These are phyloP conservation scores for Saccharomycopsis selenospora DNA, from an alignment of 805 yeast species.

Conservation along the genomic window DNA sequence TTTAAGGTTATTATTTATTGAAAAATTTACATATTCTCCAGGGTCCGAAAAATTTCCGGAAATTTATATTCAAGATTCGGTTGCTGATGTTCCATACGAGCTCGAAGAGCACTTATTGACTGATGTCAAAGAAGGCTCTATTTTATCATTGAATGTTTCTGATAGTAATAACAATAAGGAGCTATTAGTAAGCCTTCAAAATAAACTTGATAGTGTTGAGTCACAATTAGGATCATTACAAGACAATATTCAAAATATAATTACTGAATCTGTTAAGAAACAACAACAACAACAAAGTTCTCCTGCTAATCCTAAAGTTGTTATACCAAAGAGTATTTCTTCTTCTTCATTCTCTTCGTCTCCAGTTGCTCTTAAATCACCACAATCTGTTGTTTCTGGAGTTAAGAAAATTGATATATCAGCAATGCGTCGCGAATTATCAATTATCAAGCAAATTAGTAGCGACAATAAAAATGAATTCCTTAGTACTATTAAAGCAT, in stretches of 20 bases:
- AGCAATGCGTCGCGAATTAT: conserved; percentile 51
- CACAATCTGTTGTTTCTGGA: background rate
- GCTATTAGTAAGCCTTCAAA: conserved; percentile 20
- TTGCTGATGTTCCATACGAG: conserved; percentile 61
- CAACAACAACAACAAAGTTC: background rate
- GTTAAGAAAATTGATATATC: conserved; percentile 29
- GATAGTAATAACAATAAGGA: conserved; percentile 23
- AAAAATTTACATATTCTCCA: conserved; percentile 80
- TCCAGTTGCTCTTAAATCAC: too few relatives aligned
- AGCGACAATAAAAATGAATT: conserved; percentile 35
- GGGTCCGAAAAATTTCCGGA: conserved; percentile 68
- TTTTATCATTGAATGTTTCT: conserved; percentile 52
- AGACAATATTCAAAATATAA: conserved; percentile 20
- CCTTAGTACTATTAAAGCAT: conserved; percentile 35
- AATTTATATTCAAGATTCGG: conserved; percentile 60
- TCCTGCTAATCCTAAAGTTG: background rate
- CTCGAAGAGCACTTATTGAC: conserved; percentile 54
- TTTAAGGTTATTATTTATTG: conserved; percentile 68
- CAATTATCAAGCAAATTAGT: conserved; percentile 52
- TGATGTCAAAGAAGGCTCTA: conserved; percentile 52
- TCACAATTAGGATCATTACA: conserved; percentile 17
- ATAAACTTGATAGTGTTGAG: conserved; percentile 25
- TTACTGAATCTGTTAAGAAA: background rate
- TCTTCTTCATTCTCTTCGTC: too few relatives aligned
- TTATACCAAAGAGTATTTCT: background rate